Evolutionary conservation across 306 rosid genomes (phyloP).

Genomic region (Coriaria nepalensis): DNA sequence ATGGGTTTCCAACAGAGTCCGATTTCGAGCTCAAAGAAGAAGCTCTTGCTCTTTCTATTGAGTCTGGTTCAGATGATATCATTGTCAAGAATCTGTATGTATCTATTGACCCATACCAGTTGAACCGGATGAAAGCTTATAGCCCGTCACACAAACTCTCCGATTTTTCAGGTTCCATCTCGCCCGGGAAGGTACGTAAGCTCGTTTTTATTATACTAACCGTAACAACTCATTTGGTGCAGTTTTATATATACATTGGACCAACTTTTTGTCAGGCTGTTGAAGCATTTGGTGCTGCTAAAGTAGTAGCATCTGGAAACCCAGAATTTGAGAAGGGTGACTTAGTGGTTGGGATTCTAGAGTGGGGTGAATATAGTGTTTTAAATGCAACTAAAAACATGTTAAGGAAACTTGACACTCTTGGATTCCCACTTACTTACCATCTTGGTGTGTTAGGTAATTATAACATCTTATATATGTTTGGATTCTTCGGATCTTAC

Average conservation of each 20-base stretch:
- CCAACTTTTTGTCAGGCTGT: constrained; percentile 40
- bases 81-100: constrained; percentile 43
- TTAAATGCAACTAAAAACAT: constrained; percentile 25
- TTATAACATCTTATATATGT: background rate
- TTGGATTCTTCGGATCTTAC: no score
- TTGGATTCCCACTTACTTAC: constrained; percentile 45
- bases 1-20: constrained; percentile 41
- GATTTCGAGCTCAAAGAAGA: constrained; percentile 35
- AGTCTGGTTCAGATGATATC: constrained; percentile 29
- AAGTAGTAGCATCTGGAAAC: constrained; percentile 49
- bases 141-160: constrained; percentile 32
- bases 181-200: constrained; percentile 31
- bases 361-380: constrained; percentile 64
- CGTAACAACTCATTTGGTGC: no score
- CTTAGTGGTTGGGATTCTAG: constrained; percentile 44
- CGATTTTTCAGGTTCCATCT: constrained; percentile 18
- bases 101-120: constrained; percentile 52
- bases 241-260: no score
- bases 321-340: constrained; percentile 47
- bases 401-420: constrained; percentile 38
- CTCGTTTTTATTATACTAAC: background rate
- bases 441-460: constrained; percentile 56
- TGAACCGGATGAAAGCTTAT: constrained; percentile 44
- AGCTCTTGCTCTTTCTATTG: constrained; percentile 16
- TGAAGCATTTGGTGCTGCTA: constrained; percentile 37